These are phyloP conservation scores for Phytopythium vexans DNA, from an alignment of 352 stramenopile species.

Conservation along the genomic window DNA sequence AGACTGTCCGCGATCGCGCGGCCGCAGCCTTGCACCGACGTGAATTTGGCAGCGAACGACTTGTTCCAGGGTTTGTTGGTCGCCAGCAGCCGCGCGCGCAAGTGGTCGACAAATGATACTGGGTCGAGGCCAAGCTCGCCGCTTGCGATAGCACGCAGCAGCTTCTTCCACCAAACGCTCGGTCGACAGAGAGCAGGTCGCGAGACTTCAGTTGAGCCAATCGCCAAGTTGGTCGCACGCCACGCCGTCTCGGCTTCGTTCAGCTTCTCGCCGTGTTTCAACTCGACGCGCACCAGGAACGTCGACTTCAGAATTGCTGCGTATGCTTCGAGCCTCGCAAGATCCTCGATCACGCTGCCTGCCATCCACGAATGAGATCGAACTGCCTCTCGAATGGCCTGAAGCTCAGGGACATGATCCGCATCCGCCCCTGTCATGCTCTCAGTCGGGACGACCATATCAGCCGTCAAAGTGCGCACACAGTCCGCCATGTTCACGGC, in stretches of 20 bases:
- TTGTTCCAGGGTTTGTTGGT: constrained; percentile 42
- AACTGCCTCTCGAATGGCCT: constrained; percentile 3
- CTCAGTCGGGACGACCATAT: neutral
- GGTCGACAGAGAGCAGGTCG: constrained; percentile 23
- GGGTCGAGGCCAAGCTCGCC: constrained; percentile 9
- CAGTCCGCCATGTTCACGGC: constrained; percentile 3
- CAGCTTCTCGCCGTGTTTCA: constrained; percentile 18
- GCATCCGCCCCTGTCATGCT: no score
- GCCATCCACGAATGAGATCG: neutral
- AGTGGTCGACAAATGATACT: constrained; percentile 28
- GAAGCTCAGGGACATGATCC: neutral
- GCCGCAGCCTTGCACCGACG: constrained; percentile 34
- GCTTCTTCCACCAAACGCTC: constrained; percentile 45
- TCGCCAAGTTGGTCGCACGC: constrained; percentile 7
- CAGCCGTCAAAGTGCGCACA: constrained; percentile 1
- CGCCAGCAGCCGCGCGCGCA: constrained; percentile 38
- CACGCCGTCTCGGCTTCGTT: constrained; percentile 1
- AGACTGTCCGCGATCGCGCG: constrained; percentile 51
- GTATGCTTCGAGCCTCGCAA: constrained; percentile 24
- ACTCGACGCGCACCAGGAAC: constrained; percentile 45
- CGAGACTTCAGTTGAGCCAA: neutral
- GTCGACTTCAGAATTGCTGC: constrained; percentile 29
- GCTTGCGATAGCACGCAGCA: constrained; percentile 29
- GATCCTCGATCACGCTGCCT: constrained; percentile 29
- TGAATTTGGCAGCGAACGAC: constrained; percentile 42